These are phyloP conservation scores for Pyrenopolyporus hunteri DNA, from an alignment of 495 filamentous ascomycete species.

Conservation along the genomic window DNA sequence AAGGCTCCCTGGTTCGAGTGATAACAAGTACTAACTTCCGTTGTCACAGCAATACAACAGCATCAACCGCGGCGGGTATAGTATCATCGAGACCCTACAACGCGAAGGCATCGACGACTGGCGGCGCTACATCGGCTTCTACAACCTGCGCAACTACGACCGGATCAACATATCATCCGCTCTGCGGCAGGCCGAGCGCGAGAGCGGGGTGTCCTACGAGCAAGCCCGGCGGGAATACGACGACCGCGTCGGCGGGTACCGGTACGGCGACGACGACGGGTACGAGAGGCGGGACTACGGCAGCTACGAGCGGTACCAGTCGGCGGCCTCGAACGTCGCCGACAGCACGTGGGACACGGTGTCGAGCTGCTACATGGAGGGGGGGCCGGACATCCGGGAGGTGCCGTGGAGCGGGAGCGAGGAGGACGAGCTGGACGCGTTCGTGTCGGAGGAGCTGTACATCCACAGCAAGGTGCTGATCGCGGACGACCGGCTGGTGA, in stretches of 20 bases:
- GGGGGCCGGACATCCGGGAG: constrained; percentile 72
- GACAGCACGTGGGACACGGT: constrained; percentile 75
- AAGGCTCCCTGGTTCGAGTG: too few relatives aligned
- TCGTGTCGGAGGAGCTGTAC: constrained; percentile 92
- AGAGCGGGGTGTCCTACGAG: constrained; percentile 76
- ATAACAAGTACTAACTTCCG: not conserved
- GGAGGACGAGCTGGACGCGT: constrained; percentile 81
- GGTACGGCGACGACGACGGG: constrained; percentile 15
- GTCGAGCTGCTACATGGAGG: constrained; percentile 83
- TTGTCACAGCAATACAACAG: constrained; percentile 68
- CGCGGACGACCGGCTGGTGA: constrained; percentile 86
- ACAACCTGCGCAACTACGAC: constrained; percentile 93
- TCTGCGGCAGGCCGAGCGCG: constrained; percentile 67
- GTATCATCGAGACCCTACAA: constrained; percentile 80
- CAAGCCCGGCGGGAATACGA: constrained; percentile 72
- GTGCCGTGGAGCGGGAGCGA: constrained; percentile 81
- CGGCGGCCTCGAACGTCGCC: constrained; percentile 61
- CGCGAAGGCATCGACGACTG: constrained; percentile 70
- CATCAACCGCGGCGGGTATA: constrained; percentile 85
- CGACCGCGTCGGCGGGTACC: constrained; percentile 50
- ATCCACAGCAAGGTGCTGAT: constrained; percentile 94
- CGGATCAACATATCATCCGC: constrained; percentile 76
- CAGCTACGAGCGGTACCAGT: constrained; percentile 66
- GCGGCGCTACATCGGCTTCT: constrained; percentile 88
- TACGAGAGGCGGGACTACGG: constrained; percentile 16